phyloP scores from a whole-genome alignment of 2,329 filamentous ascomycete species.

The Penicillium sp. region DNA sequence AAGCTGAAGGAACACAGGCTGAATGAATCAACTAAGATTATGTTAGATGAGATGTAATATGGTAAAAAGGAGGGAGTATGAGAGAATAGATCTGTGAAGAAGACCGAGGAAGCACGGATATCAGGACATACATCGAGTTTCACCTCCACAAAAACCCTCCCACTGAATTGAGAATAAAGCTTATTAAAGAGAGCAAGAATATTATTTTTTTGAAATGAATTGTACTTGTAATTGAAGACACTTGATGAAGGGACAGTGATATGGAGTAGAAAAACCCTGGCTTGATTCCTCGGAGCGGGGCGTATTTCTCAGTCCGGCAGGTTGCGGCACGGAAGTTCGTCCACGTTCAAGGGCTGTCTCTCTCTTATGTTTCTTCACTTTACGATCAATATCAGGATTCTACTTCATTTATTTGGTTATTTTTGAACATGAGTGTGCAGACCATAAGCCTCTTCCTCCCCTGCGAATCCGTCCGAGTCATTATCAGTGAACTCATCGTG shows the following conservation, averaged over 20 bases:
- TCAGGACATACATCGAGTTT: constrained; percentile 11
- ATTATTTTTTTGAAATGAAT: neutral
- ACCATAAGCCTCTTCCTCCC: constrained; percentile 42
- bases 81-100: constrained; percentile 2
- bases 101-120: constrained; percentile 5
- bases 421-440: constrained; percentile 38
- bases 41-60: neutral
- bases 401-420: constrained; percentile 6
- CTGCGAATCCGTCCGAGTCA: constrained; percentile 48
- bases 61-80: neutral
- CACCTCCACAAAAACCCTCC: constrained; percentile 4
- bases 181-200: neutral
- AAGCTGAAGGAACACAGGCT: constrained; percentile 1
- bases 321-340: constrained; percentile 11
- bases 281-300: constrained; percentile 23
- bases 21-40: constrained; percentile 1
- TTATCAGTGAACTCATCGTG: constrained; percentile 55
- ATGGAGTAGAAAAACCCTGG: constrained; percentile 11
- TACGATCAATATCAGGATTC: neutral
- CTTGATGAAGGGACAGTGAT: constrained; percentile 10
- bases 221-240: constrained; percentile 11
- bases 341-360: neutral
- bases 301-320: constrained; percentile 37
- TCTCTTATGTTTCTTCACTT: neutral
- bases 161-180: neutral